Evolutionary conservation across 768 basidiomycete species (phyloP).

Genomic region (Leccinum imitatum): DNA sequence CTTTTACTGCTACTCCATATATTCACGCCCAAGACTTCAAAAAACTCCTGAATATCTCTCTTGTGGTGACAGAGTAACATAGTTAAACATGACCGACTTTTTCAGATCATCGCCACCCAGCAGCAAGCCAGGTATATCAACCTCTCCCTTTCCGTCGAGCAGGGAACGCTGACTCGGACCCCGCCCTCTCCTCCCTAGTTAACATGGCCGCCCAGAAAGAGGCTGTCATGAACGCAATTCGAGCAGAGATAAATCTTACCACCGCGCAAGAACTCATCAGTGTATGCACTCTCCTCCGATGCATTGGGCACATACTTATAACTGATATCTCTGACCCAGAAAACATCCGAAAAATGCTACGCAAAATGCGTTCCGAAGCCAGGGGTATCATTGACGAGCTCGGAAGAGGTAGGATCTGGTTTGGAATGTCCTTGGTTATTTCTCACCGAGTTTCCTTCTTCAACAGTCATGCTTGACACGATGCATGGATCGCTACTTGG

Average conservation of each 20-base stretch:
- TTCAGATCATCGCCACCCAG: slow-evolving; percentile 38
- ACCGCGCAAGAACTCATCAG: slow-evolving; percentile 84
- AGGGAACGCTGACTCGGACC: background rate
- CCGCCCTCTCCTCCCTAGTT: slow-evolving; percentile 27
- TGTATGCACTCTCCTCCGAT: slow-evolving; percentile 37
- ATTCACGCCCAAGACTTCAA: background rate
- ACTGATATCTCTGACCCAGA: slow-evolving; percentile 41
- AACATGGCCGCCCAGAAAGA: slow-evolving; percentile 42
- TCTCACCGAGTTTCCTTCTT: background rate
- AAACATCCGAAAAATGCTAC: slow-evolving; percentile 78
- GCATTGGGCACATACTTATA: background rate
- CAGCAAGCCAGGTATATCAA: slow-evolving; percentile 27
- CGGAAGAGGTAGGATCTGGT: slow-evolving; percentile 61
- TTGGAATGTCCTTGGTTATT: background rate
- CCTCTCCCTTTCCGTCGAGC: background rate
- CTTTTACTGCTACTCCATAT: background rate
- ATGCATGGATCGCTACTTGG: slow-evolving; percentile 82
- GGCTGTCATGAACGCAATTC: slow-evolving; percentile 59
- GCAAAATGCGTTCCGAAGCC: slow-evolving; percentile 78
- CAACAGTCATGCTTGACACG: slow-evolving; percentile 68
- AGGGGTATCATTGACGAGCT: slow-evolving; percentile 59
- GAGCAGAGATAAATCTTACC: slow-evolving; percentile 65
- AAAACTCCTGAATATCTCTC: background rate
- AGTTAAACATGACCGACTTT: slow-evolving; percentile 51
- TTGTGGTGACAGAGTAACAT: background rate